Base-by-base conservation (phyloP, 2,329 filamentous ascomycete genomes). In the Orbilia ellipsospora region DNA sequence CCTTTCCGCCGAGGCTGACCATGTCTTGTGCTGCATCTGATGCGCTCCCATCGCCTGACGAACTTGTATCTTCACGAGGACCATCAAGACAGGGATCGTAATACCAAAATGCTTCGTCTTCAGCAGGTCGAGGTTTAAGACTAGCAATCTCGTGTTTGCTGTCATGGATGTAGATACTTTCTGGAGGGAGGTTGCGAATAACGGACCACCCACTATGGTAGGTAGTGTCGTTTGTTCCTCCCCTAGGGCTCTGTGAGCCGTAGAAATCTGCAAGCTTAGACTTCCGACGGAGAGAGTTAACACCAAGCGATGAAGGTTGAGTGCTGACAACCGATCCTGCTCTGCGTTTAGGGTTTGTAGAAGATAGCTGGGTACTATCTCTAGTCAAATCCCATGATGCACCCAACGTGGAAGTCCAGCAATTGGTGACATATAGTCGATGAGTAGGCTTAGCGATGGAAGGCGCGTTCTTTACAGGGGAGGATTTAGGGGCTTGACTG, bases 51-150 rank as follows among this genome's bases (percentile, higher is more conserved):
- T 74, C 63, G 2, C 57, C 63, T 2, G 70, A 68, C 26, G 48
- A 40, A n/a, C 36, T 57, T 8, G 42, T 51, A 40, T 67, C 62
- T 7, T 74, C 70, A 26, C 70, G 70, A 31, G 70, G 70, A 26
- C 70, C 70, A 20, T 74, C 70, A n/a, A 74, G 70, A 26, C 36
- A 60, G 20, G 70, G 50, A 28, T 74, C 70, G 36, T 74, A 68
- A 20, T 74, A 74, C 70, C 70, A 74, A 28, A 74, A 74, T 1
- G 70, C 63, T 23, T 74, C 70, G 31, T 74, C 70, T 54, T 74
- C 70, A 2, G 52, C 59, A 15, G 64, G 63, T 18, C 52, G 52
- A 36, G 70, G 70, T 36, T 68, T 74, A 13, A 64, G 28, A 16
- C 63, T 68, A 6, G 70, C 56, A 20, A 68, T 74, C 28, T 68